These are phyloP conservation scores for Xylaria hypoxylon DNA, from an alignment of 2,329 filamentous ascomycete species.

Conservation along the genomic window DNA sequence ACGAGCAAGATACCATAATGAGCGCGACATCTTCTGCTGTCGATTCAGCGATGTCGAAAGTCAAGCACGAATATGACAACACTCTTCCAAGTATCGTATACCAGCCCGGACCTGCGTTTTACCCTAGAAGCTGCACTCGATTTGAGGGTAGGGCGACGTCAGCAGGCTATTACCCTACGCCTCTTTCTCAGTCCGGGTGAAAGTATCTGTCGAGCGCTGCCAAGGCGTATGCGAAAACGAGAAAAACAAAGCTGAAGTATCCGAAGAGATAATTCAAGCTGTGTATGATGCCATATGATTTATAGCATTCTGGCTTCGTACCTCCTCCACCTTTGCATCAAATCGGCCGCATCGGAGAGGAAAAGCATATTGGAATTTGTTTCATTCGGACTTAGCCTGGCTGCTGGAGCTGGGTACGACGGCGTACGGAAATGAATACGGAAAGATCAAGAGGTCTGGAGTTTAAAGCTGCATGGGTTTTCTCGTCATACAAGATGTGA, in stretches of 20 bases:
- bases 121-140: conserved; percentile 58
- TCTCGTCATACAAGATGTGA: conserved; percentile 36
- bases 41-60: conserved; percentile 54
- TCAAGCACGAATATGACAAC: conserved; percentile 63
- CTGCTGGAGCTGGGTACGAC: conserved; percentile 36
- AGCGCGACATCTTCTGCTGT: conserved; percentile 49
- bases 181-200: conserved; percentile 60
- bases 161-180: conserved; percentile 66
- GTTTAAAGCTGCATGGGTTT: conserved; percentile 41
- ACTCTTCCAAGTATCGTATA: conserved; percentile 63
- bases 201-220: conserved; percentile 7
- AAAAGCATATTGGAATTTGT: conserved; percentile 48
- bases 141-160: conserved; percentile 67
- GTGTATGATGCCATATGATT: conserved; percentile 35
- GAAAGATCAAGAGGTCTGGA: conserved; percentile 38
- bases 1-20: conserved; percentile 49
- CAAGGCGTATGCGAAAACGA: conserved; percentile 16
- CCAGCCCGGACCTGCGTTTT: conserved; percentile 57
- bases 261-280: conserved; percentile 31
- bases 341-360: conserved; percentile 41
- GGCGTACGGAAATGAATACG: conserved; percentile 46
- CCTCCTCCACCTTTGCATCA: conserved; percentile 42
- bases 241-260: conserved; percentile 18
- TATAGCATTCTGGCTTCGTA: conserved; percentile 32
- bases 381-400: conserved; percentile 36